Evolutionary conservation across 2,329 filamentous ascomycete genomes (phyloP).

Genomic region (Cercospora sp.): DNA sequence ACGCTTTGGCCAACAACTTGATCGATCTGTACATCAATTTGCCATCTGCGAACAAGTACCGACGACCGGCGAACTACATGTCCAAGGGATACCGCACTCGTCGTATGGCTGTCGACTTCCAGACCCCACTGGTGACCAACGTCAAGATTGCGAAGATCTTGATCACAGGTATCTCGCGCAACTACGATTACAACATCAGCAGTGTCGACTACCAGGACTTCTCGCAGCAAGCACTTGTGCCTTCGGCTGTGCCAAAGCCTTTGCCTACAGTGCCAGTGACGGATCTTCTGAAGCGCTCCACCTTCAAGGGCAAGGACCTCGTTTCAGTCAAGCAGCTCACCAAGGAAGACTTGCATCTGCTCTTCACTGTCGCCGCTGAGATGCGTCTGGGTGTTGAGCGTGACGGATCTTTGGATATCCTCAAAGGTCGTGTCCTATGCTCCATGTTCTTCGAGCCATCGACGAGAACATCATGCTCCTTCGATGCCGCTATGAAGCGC

Average conservation of each 20-base stretch:
- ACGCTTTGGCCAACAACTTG: slow-evolving; percentile 95
- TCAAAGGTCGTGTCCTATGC: slow-evolving; percentile 82
- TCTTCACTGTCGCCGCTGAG: slow-evolving; percentile 96
- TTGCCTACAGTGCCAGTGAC: slow-evolving; percentile 60
- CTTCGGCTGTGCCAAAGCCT: slow-evolving; percentile 39
- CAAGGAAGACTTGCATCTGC: slow-evolving; percentile 81
- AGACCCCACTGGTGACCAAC: slow-evolving; percentile 95
- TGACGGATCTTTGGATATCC: slow-evolving; percentile 81
- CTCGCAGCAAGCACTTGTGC: slow-evolving; percentile 40
- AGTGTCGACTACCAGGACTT: slow-evolving; percentile 91
- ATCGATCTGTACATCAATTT: slow-evolving; percentile 99
- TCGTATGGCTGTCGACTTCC: slow-evolving; percentile 97
- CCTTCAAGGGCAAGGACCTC: slow-evolving; percentile 87
- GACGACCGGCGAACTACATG: slow-evolving; percentile 96
- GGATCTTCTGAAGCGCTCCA: slow-evolving; percentile 73
- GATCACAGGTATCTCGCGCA: slow-evolving; percentile 87
- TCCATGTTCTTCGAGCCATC: slow-evolving; percentile 98
- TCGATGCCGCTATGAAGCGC: slow-evolving; percentile 97
- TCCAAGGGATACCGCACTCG: slow-evolving; percentile 95
- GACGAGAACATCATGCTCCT: slow-evolving; percentile 90
- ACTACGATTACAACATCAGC: slow-evolving; percentile 80
- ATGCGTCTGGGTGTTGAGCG: slow-evolving; percentile 95
- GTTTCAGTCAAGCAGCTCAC: slow-evolving; percentile 89
- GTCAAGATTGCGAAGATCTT: slow-evolving; percentile 99
- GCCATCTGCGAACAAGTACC: slow-evolving; percentile 97